Evolutionary conservation across 2,329 filamentous ascomycete species (phyloP).

Genomic region (Claviceps cyperi): DNA sequence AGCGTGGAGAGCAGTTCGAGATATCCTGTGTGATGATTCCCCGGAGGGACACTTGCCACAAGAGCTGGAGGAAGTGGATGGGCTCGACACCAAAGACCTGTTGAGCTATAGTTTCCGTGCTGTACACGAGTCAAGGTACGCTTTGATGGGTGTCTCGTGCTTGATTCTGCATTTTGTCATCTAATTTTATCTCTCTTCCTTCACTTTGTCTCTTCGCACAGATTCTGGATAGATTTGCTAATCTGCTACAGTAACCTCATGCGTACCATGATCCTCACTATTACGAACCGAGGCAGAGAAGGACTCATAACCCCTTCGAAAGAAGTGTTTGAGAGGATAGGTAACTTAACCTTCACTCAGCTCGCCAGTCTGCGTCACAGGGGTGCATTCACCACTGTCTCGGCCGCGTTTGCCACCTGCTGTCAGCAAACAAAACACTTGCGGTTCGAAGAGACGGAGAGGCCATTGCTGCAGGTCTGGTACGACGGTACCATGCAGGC

Average conservation of each 20-base stretch:
- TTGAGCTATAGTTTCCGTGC: constrained; percentile 92
- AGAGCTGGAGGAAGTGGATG: constrained; percentile 56
- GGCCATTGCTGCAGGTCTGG: constrained; percentile 48
- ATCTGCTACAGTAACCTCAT: constrained; percentile 48
- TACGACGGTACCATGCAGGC: constrained; percentile 57
- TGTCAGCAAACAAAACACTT: constrained; percentile 50
- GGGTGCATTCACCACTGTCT: constrained; percentile 86
- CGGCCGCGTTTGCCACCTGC: constrained; percentile 70
- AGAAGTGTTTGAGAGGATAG: constrained; percentile 49
- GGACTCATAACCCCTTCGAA: constrained; percentile 32
- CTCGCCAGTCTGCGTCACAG: constrained; percentile 73
- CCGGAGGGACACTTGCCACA: constrained; percentile 78
- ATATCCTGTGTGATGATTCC: constrained; percentile 81
- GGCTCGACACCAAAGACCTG: constrained; percentile 71
- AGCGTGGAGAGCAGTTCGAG: constrained; percentile 65
- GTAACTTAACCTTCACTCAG: constrained; percentile 66
- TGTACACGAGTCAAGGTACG: constrained; percentile 81
- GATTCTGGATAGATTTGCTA: background rate
- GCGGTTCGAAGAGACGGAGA: constrained; percentile 15
- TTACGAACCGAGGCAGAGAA: constrained; percentile 29
- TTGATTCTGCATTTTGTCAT: background rate
- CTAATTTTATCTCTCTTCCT: no score
- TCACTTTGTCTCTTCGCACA: background rate
- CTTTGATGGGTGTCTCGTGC: background rate
- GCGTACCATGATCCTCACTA: constrained; percentile 43